Evolutionary conservation across 352 stramenopile species (phyloP).

Genomic region (Stephanocyclus meneghinianus): DNA sequence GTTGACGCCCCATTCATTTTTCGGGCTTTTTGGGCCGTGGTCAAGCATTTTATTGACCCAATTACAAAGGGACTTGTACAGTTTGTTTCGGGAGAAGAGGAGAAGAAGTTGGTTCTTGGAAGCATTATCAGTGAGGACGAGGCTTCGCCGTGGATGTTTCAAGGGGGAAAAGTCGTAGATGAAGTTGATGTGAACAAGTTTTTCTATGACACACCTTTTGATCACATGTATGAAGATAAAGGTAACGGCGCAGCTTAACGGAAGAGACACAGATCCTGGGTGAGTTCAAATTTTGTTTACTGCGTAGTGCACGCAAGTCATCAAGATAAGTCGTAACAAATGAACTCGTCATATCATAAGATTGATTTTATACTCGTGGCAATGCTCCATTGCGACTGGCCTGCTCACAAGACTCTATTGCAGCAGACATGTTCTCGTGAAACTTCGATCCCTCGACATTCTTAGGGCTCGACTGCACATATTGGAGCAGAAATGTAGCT

Average conservation of each 20-base stretch:
- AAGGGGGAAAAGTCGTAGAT: constrained; percentile 25
- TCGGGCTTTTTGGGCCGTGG: constrained; percentile 42
- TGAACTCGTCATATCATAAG: not conserved
- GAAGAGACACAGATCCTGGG: too few relatives aligned
- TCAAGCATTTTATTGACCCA: constrained; percentile 52
- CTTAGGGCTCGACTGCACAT: constrained; percentile 77
- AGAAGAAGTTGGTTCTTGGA: constrained; percentile 21
- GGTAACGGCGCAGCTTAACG: too few relatives aligned
- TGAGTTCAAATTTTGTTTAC: not conserved
- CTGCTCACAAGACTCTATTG: constrained; percentile 66
- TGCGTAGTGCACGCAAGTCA: too few relatives aligned
- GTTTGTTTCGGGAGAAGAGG: constrained; percentile 42
- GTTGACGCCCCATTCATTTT: constrained; percentile 45
- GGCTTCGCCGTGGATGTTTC: constrained; percentile 48
- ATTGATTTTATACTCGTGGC: not conserved
- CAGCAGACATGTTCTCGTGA: constrained; percentile 68
- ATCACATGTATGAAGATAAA: constrained; percentile 15
- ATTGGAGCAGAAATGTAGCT: constrained; percentile 79
- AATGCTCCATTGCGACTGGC: not conserved
- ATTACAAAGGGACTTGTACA: constrained; percentile 36
- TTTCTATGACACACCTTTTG: constrained; percentile 30
- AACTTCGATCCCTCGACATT: constrained; percentile 75
- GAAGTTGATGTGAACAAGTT: constrained; percentile 39
- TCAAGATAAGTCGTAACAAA: not conserved
- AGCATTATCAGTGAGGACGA: constrained; percentile 37